phyloP scores from a whole-genome alignment of 306 rosid genomes.

The Castanospermum australe region DNA sequence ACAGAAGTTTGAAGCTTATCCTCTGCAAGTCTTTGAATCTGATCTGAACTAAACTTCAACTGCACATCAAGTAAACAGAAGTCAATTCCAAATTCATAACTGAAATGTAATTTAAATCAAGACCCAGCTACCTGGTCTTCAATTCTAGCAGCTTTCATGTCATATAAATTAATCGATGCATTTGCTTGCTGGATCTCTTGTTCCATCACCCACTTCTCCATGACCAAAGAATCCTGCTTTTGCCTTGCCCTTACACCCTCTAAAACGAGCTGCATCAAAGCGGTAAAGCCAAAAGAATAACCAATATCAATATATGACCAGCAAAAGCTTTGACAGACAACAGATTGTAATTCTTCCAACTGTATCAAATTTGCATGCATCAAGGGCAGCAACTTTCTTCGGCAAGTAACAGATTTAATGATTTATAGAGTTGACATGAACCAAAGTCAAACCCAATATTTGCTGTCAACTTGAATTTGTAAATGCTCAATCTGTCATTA shows the following conservation, averaged over 20 bases:
- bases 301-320: not conserved
- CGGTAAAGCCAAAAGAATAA: not conserved
- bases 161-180: constrained; percentile 64
- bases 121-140: constrained; percentile 76
- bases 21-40: constrained; percentile 54
- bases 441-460: not conserved
- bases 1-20: constrained; percentile 58
- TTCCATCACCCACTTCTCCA: constrained; percentile 63
- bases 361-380: no score
- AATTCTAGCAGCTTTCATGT: constrained; percentile 65
- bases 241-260: constrained; percentile 84
- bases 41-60: constrained; percentile 77
- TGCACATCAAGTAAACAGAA: constrained; percentile 45
- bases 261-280: constrained; percentile 74
- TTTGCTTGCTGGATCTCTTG: constrained; percentile 71
- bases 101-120: constrained; percentile 3
- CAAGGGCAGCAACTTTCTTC: no score
- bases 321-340: not conserved
- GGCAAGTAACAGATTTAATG: not conserved
- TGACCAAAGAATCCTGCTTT: constrained; percentile 54
- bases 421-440: not conserved
- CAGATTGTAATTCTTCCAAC: not conserved
- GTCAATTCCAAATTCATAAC: constrained; percentile 18
- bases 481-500: not conserved
- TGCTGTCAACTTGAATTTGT: not conserved